Percentiles rank a stretch among this genome's conserved stretches.
Conservation (phyloP, 2,329 filamentous ascomycete genomes). For the Cryphonectria naterciae region DNA sequence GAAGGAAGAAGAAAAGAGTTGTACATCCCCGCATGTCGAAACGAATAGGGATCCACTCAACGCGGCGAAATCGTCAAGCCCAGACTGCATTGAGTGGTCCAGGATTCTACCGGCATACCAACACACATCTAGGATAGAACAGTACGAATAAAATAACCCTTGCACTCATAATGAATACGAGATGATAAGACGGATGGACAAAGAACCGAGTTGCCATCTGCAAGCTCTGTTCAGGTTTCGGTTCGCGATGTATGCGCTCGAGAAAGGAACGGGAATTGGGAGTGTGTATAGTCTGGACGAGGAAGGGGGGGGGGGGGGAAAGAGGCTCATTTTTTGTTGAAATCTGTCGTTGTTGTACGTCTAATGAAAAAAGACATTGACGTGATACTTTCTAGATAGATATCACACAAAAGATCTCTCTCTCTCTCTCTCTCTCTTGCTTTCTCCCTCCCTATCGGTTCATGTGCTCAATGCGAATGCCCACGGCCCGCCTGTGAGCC, state of each 20-base stretch:
- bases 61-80: background rate
- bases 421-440: background rate
- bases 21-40: background rate
- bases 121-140: background rate
- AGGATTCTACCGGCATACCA: background rate
- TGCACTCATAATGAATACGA: background rate
- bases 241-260: background rate
- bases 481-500: slow-evolving; percentile 86
- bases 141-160: background rate
- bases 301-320: no score
- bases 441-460: background rate
- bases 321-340: background rate
- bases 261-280: background rate
- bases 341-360: background rate
- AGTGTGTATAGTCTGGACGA: background rate
- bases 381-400: background rate
- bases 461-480: slow-evolving; percentile 70
- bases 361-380: background rate
- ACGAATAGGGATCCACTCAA: background rate
- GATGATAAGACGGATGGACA: background rate
- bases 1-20: background rate
- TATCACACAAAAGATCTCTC: background rate
- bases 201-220: background rate
- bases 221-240: background rate
- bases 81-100: background rate